Base-by-base conservation (phyloP, 345 rosid genomes). In the Toxicodendron radicans region DNA sequence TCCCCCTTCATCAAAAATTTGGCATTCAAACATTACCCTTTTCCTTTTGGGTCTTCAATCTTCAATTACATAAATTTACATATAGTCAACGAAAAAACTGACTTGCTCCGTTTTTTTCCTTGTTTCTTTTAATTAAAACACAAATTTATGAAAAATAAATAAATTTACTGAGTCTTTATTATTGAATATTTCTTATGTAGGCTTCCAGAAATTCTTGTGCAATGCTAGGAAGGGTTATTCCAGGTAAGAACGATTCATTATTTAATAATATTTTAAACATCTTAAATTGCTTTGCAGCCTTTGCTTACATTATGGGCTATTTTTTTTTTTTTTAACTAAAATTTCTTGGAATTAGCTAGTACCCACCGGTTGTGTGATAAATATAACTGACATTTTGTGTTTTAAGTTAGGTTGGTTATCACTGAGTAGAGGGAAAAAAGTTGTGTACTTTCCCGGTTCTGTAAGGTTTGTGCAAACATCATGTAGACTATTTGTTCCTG, bases 401-500 rank as follows among this genome's bases (percentile, higher is more conserved):
- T 48, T 24, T 0, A 68, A 75, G 5, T 13, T 51, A 69, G 64
- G 30, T 64, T 71, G 61, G 8, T 79, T 77, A 13, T 62, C 77
- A 20, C 48, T 73, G 23, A 76, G 77, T 24, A 72, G 66, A 43
- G 83, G 80, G 23, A 71, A 71, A 21, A 62, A 76, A 62, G 61
- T 68, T 7, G 41, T 70, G 64, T 56, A 74, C 24, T 75, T 69
- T 69, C 80, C 30, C 11, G 86, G 83, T 49, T 77, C 70, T 32
- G 75, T 73, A 24, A 84, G 81, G 61, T 86, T 72, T 66, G 83
- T 87, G 59, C 88, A 85, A 60, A 90, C 91, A 52, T 75, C 84
- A 0, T 90, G 90, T 43, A 88, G 87, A 9, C 77, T 90, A 27
- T 73, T 91, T 0, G 79, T 80, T 33, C 90, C 95, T 7, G 89